phyloP scores from a whole-genome alignment of 768 basidiomycete genomes.

The Lentinula lateritia region DNA sequence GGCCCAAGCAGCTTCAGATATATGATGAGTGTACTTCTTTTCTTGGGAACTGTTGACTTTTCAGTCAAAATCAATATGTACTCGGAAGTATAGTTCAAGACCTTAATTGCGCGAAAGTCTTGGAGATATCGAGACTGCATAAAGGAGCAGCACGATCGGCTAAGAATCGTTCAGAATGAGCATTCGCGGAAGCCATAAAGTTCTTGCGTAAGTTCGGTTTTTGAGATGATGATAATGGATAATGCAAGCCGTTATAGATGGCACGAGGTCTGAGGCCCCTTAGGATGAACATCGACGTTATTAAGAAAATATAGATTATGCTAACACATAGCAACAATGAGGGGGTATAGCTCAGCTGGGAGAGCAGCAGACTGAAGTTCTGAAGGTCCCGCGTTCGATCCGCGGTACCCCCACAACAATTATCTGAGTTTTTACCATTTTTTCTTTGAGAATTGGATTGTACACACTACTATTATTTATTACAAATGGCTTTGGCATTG shows the following conservation, averaged over 20 bases:
- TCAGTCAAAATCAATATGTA: neutral
- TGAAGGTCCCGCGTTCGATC: constrained; percentile 22
- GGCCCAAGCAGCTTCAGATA: constrained; percentile 74
- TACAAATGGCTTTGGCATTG: too few species aligned
- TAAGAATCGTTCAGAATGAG: constrained; percentile 54
- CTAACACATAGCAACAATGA: too few species aligned
- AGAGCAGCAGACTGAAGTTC: constrained; percentile 16
- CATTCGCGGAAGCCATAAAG: neutral
- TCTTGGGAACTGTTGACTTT: constrained; percentile 51
- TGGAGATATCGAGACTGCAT: constrained; percentile 63
- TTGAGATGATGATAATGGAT: neutral
- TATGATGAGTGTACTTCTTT: constrained; percentile 73
- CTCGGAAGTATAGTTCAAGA: constrained; percentile 15
- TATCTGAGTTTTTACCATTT: neutral
- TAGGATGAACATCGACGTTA: too few species aligned
- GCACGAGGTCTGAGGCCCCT: too few species aligned
- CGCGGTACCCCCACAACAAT: constrained; percentile 13
- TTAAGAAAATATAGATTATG: too few species aligned
- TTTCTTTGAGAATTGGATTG: too few species aligned
- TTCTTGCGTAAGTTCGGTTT: neutral
- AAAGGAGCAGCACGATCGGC: constrained; percentile 76
- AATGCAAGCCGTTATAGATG: neutral
- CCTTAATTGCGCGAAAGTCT: constrained; percentile 69
- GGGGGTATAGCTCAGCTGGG: constrained; percentile 16
- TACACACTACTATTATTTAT: too few species aligned